These are phyloP conservation scores for Podaxis sp. DNA, from an alignment of 768 basidiomycete species.

Conservation along the genomic window DNA sequence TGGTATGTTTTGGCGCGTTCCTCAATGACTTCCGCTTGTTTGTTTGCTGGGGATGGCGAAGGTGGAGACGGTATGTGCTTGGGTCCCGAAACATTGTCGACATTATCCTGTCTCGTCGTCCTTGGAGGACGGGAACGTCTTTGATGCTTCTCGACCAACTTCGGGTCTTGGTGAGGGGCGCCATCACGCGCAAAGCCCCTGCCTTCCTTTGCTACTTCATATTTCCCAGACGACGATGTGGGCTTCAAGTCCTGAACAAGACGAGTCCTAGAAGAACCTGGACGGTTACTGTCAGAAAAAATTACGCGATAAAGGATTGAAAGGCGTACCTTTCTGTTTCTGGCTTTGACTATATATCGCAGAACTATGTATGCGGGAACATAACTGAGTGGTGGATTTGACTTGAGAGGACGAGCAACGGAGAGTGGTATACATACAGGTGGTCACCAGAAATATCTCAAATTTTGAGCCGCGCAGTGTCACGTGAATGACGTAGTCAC, in stretches of 20 bases:
- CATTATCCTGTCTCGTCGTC: neutral
- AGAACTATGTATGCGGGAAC: neutral
- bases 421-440: neutral
- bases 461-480: neutral
- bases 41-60: neutral
- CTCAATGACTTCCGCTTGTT: neutral
- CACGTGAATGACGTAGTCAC: neutral
- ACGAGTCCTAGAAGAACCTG: constrained; percentile 12
- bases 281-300: neutral
- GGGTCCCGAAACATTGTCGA: neutral
- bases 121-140: neutral
- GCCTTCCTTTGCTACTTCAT: constrained; percentile 5
- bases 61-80: neutral
- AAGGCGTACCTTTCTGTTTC: neutral
- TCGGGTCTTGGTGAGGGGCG: constrained; percentile 11
- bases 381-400: neutral
- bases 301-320: neutral
- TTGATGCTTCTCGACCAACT: neutral
- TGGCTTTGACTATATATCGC: neutral
- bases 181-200: neutral
- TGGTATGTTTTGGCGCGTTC: constrained; percentile 1
- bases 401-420: neutral
- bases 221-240: neutral
- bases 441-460: neutral
- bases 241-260: constrained; percentile 15